A percentile compares a stretch with the other conserved stretches of the same genome.
phyloP scores from a whole-genome alignment of 2,329 filamentous ascomycete species.

The Epicoccum nigrum region DNA sequence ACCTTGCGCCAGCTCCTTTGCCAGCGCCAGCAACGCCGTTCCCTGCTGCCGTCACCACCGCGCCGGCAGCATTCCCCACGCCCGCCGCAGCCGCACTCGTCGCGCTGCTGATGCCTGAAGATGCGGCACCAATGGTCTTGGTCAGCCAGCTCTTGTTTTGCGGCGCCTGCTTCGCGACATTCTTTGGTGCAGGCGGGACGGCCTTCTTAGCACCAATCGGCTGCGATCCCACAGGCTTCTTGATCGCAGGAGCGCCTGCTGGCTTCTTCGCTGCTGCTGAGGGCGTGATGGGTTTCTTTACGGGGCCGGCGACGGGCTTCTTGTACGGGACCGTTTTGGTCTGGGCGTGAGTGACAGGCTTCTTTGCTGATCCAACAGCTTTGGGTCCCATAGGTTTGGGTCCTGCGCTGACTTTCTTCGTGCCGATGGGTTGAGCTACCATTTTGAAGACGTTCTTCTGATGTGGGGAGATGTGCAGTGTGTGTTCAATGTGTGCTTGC shows the following conservation, averaged over 20 bases:
- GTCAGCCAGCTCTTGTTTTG: conserved; percentile 55
- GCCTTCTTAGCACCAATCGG: conserved; percentile 19
- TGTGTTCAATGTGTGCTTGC: background rate
- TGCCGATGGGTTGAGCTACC: conserved; percentile 36
- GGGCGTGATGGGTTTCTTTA: conserved; percentile 20
- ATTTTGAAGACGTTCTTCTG: conserved; percentile 13
- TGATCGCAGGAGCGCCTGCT: conserved; percentile 5
- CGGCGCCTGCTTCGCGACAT: conserved; percentile 22
- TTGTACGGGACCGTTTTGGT: conserved; percentile 26
- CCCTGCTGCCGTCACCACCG: conserved; percentile 52
- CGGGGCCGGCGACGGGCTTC: conserved; percentile 16
- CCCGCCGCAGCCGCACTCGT: conserved; percentile 52
- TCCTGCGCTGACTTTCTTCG: conserved; percentile 30
- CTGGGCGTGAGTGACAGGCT: conserved; percentile 21
- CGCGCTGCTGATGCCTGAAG: conserved; percentile 53
- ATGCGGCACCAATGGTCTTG: conserved; percentile 48
- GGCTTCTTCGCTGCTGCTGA: conserved; percentile 13
- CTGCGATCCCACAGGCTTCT: conserved; percentile 9
- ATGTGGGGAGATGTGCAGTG: background rate
- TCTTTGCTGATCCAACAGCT: conserved; percentile 24
- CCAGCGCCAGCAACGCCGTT: conserved; percentile 56
- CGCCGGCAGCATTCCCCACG: conserved; percentile 53
- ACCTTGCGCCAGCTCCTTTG: conserved; percentile 48
- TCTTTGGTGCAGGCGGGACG: conserved; percentile 13
- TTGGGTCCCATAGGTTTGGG: conserved; percentile 21